phyloP scores from a whole-genome alignment of 2,329 filamentous ascomycete species.

The Claviceps spartinae region DNA sequence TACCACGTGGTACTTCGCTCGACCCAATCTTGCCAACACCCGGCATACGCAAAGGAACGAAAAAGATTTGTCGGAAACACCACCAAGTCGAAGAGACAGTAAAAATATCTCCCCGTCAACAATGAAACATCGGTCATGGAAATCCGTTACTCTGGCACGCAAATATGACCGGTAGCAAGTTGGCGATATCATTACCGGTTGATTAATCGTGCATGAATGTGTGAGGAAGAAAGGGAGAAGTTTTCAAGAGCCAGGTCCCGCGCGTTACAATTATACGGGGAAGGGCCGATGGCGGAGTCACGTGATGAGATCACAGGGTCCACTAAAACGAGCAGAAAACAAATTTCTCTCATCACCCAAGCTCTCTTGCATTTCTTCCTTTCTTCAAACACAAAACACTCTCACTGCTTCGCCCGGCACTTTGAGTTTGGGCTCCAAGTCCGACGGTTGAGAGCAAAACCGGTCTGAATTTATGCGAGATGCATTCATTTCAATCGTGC shows the following conservation, averaged over 20 bases:
- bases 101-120: conserved; percentile 9
- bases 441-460: not conserved
- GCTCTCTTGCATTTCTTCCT: not conserved
- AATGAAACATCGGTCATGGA: conserved; percentile 14
- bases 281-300: conserved; percentile 7
- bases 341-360: not conserved
- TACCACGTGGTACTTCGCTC: not conserved
- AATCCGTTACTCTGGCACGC: conserved; percentile 38
- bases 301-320: conserved; percentile 11
- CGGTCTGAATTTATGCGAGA: not conserved
- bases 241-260: not conserved
- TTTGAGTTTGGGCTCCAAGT: not conserved
- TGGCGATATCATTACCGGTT: conserved; percentile 37
- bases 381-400: conserved; percentile 2
- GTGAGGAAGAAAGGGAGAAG: conserved; percentile 15
- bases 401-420: not conserved
- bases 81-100: conserved; percentile 14
- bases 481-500: not conserved
- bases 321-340: conserved; percentile 1
- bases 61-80: conserved; percentile 17
- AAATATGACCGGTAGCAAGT: conserved; percentile 48
- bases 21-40: not conserved
- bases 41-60: not conserved
- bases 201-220: conserved; percentile 43
- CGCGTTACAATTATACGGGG: not conserved